Conservation (phyloP, 108 stramenopile species). For the Cyclotella choctawhatcheeana region DNA sequence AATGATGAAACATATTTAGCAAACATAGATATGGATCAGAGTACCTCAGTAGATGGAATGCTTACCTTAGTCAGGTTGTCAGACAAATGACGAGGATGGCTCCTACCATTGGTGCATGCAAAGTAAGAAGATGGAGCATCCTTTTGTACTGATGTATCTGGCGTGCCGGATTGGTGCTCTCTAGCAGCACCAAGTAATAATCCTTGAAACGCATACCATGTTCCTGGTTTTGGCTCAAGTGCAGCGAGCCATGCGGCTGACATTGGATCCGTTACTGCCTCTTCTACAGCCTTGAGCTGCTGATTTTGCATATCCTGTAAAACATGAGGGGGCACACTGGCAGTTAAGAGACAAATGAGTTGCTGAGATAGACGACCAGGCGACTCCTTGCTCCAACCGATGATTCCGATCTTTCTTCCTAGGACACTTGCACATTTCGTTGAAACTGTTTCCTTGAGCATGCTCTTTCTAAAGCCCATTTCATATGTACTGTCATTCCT, state of each 20-base stretch:
- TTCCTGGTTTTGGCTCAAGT: neutral
- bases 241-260: constrained; percentile 1
- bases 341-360: constrained; percentile 12
- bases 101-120: constrained; percentile 3
- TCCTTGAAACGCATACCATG: neutral
- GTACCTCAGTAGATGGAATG: too few relatives aligned
- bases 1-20: too few relatives aligned
- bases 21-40: too few relatives aligned
- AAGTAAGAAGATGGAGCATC: neutral
- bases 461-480: neutral
- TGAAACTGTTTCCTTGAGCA: constrained; percentile 9
- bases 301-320: neutral
- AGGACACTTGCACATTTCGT: neutral
- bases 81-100: neutral
- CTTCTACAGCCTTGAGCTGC: constrained; percentile 1
- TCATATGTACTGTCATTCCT: neutral
- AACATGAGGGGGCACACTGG: neutral
- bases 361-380: neutral
- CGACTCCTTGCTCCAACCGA: constrained; percentile 1
- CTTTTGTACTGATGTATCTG: neutral
- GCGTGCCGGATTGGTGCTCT: neutral
- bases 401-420: constrained; percentile 3
- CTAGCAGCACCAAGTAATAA: neutral
- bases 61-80: constrained; percentile 4
- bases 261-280: neutral